Conservation (phyloP, 768 basidiomycete genomes). For the Serendipita sp. region DNA sequence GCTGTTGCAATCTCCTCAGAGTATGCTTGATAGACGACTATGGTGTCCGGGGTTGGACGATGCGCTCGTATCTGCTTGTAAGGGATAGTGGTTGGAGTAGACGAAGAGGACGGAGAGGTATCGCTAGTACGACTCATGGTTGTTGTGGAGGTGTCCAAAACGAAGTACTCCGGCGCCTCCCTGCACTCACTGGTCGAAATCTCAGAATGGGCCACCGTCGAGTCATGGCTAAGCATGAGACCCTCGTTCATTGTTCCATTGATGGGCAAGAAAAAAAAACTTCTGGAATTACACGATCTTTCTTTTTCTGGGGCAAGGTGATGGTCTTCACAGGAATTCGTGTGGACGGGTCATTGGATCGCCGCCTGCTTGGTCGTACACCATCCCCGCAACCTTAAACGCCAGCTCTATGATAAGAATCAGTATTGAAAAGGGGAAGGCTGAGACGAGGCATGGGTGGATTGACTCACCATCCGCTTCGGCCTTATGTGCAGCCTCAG, state of each 20-base stretch:
- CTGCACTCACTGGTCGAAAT: background rate
- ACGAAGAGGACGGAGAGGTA: no score
- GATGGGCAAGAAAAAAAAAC: no score
- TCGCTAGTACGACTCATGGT: no score
- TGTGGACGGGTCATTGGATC: slow-evolving; percentile 59
- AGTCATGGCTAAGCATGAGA: no score
- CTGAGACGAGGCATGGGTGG: background rate
- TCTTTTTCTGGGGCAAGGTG: background rate
- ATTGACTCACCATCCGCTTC: slow-evolving; percentile 65
- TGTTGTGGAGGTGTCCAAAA: no score
- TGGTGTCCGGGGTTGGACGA: background rate
- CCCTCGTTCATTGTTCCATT: background rate
- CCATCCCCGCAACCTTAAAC: slow-evolving; percentile 67
- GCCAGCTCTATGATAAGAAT: slow-evolving; percentile 47
- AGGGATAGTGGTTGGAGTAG: background rate
- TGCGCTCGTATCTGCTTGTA: slow-evolving; percentile 3
- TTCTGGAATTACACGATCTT: background rate
- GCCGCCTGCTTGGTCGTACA: slow-evolving; percentile 73
- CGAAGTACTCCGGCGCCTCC: no score
- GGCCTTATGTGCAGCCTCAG: slow-evolving; percentile 60
- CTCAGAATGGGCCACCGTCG: background rate
- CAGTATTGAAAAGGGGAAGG: background rate
- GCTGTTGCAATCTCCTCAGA: background rate
- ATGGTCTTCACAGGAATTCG: slow-evolving; percentile 49
- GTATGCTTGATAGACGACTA: background rate